phyloP scores from a whole-genome alignment of 2,329 filamentous ascomycete genomes.

The Nothophaeocryptopus gaeumannii region DNA sequence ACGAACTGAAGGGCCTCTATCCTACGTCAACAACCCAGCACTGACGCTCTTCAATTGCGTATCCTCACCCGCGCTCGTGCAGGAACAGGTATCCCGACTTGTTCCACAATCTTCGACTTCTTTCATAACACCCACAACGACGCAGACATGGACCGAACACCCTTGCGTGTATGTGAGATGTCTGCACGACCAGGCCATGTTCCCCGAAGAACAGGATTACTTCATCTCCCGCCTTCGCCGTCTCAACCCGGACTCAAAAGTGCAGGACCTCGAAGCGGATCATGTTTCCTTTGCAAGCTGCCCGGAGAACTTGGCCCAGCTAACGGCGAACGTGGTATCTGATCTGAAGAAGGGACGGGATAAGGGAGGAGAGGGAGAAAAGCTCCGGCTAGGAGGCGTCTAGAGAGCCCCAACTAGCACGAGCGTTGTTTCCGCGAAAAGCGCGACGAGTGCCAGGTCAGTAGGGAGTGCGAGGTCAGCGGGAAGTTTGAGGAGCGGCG shows the following conservation, averaged over 20 bases:
- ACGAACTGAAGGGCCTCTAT: constrained; percentile 11
- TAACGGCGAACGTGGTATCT: background rate
- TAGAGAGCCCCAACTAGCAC: no score
- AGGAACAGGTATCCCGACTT: constrained; percentile 6
- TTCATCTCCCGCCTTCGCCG: constrained; percentile 10
- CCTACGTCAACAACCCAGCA: constrained; percentile 10
- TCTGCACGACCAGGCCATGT: constrained; percentile 17
- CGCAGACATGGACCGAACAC: constrained; percentile 12
- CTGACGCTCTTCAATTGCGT: constrained; percentile 13
- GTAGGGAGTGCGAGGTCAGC: no score
- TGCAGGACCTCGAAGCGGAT: constrained; percentile 15
- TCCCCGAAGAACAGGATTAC: constrained; percentile 14
- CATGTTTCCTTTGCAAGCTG: constrained; percentile 16
- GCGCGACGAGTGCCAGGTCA: no score
- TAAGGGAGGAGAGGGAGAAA: background rate
- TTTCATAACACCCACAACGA: constrained; percentile 9
- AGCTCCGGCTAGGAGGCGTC: no score
- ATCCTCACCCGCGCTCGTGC: background rate
- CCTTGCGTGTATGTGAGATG: constrained; percentile 16
- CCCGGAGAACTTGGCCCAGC: constrained; percentile 8
- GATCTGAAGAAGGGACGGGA: constrained; percentile 1
- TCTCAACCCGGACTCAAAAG: background rate
- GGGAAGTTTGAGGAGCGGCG: background rate
- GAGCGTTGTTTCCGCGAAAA: no score
- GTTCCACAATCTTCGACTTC: constrained; percentile 14